Evolutionary conservation across 495 filamentous ascomycete species (phyloP).

Genomic region (Rostrohypoxylon terebratum): DNA sequence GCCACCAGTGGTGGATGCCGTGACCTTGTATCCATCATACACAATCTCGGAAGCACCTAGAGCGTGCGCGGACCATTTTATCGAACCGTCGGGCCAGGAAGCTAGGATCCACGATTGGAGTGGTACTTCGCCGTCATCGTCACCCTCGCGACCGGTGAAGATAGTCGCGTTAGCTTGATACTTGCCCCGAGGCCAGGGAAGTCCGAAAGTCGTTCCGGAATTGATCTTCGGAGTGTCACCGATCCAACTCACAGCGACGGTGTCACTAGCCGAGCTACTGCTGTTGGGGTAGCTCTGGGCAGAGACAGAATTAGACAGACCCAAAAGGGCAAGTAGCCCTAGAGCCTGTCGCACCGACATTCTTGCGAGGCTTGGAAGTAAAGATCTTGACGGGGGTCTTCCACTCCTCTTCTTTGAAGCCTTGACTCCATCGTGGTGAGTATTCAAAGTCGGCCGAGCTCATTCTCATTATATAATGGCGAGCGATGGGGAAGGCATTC

Average conservation of each 20-base stretch:
- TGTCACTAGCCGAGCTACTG: constrained; percentile 31
- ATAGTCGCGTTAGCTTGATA: constrained; percentile 47
- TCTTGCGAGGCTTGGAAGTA: neutral
- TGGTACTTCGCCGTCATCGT: constrained; percentile 40
- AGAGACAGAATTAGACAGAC: constrained; percentile 17
- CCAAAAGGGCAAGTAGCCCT: neutral
- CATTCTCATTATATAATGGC: constrained; percentile 26
- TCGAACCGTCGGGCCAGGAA: constrained; percentile 60
- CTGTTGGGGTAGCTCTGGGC: constrained; percentile 23
- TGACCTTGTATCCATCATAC: constrained; percentile 44
- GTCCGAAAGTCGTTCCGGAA: constrained; percentile 55
- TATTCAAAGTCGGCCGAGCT: neutral
- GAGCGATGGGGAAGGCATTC: neutral
- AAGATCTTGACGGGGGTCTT: constrained; percentile 5
- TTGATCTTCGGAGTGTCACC: constrained; percentile 50
- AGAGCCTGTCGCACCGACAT: constrained; percentile 12
- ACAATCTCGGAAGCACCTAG: constrained; percentile 45
- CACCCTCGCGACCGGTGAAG: constrained; percentile 47
- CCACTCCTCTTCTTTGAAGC: constrained; percentile 8
- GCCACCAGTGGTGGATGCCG: constrained; percentile 14
- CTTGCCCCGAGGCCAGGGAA: constrained; percentile 59
- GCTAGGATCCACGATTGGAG: constrained; percentile 59
- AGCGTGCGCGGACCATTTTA: constrained; percentile 63
- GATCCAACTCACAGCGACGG: constrained; percentile 53
- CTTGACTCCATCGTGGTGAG: constrained; percentile 17